Conservation (phyloP, 2,329 filamentous ascomycete species). For the Emmonsiellopsis sp. region DNA sequence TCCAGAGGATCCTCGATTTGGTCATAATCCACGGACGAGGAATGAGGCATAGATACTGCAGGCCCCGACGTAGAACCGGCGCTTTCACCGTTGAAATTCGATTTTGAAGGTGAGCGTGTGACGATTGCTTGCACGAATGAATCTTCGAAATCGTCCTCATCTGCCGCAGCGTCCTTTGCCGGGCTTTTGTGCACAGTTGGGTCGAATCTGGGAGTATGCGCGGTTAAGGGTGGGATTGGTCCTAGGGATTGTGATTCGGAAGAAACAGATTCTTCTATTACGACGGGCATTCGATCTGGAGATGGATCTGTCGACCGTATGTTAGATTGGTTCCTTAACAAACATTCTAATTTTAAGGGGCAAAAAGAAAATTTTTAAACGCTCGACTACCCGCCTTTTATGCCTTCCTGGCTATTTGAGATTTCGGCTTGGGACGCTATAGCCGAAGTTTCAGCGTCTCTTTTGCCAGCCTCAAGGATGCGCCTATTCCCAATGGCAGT, state of each 20-base stretch:
- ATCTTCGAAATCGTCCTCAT: constrained; percentile 13
- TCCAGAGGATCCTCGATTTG: constrained; percentile 38
- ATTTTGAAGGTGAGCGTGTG: constrained; percentile 17
- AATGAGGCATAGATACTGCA: constrained; percentile 10
- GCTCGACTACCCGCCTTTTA: constrained; percentile 1
- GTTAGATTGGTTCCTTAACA: neutral
- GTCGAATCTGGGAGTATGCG: constrained; percentile 17
- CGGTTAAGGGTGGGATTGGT: neutral
- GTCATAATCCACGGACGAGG: constrained; percentile 10
- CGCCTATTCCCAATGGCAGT: neutral
- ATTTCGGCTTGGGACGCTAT: neutral
- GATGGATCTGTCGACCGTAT: neutral
- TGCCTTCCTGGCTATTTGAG: neutral
- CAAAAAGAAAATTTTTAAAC: neutral
- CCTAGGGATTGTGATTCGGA: neutral
- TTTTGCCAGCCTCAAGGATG: neutral
- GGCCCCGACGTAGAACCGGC: neutral
- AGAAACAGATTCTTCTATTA: neutral
- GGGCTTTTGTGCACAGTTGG: constrained; percentile 13
- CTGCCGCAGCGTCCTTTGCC: constrained; percentile 1
- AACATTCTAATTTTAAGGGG: neutral
- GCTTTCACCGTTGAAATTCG: constrained; percentile 1
- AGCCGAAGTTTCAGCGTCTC: neutral
- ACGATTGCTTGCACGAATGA: constrained; percentile 20
- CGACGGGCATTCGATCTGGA: neutral